These are phyloP conservation scores for Talaromyces sp. DNA, from an alignment of 2,329 filamentous ascomycete species.

Conservation along the genomic window DNA sequence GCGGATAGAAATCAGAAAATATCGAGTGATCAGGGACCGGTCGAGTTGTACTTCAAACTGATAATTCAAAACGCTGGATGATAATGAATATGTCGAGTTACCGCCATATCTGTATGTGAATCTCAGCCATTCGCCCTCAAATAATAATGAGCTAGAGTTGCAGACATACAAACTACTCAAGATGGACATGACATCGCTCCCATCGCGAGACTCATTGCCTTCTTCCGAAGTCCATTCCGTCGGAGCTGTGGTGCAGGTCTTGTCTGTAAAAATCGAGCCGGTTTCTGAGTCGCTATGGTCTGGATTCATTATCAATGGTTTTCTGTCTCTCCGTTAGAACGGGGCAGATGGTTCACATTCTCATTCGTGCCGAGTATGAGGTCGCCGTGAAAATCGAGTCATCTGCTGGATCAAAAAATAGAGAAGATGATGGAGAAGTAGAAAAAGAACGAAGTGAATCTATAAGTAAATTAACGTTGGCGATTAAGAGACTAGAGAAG, in stretches of 20 bases:
- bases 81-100: slow-evolving; percentile 19
- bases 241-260: slow-evolving; percentile 13
- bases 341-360: not conserved
- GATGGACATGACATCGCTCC: slow-evolving; percentile 15
- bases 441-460: not conserved
- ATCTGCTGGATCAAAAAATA: not conserved
- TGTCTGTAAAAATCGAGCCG: slow-evolving; percentile 11
- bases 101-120: slow-evolving; percentile 8
- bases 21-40: not conserved
- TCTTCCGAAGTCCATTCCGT: slow-evolving; percentile 16
- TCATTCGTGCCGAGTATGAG: not conserved
- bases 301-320: not conserved
- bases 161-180: slow-evolving; percentile 17
- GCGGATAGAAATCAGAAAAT: not conserved
- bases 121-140: not conserved
- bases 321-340: not conserved
- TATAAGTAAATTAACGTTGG: not conserved
- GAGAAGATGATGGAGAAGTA: not conserved
- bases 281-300: slow-evolving; percentile 10
- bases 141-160: not conserved
- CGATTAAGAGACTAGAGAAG: not conserved
- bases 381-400: too few species aligned
- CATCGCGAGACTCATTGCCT: not conserved
- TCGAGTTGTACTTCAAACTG: slow-evolving; percentile 17
- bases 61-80: slow-evolving; percentile 19